phyloP scores from a whole-genome alignment of 164 flowering plant species.

The Berberis thunbergii region DNA sequence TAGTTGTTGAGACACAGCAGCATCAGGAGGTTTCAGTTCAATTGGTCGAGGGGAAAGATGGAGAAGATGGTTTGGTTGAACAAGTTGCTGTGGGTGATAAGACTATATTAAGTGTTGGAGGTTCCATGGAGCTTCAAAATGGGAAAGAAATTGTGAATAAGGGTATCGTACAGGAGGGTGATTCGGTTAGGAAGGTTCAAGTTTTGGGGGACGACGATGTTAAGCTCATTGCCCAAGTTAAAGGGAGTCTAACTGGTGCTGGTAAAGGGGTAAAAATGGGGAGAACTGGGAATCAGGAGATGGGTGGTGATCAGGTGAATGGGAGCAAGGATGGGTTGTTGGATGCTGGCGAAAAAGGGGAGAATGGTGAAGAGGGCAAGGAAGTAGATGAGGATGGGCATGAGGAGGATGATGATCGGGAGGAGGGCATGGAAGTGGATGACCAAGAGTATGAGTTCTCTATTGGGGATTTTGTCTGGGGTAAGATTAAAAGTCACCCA shows the following conservation, averaged over 20 bases:
- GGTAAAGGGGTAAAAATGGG: neutral
- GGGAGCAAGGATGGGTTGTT: neutral
- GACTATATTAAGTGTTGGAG: too few species aligned
- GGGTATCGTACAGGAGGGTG: neutral
- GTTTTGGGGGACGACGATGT: neutral
- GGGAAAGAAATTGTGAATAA: neutral
- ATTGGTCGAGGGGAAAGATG: neutral
- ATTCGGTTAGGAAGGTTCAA: neutral
- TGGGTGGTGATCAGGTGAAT: neutral
- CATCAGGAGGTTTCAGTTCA: neutral
- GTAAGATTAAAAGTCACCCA: conserved; percentile 57
- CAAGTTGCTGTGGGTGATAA: neutral
- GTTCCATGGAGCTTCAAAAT: too few species aligned
- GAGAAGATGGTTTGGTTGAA: neutral
- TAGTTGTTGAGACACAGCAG: neutral
- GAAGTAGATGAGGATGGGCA: conserved; percentile 5
- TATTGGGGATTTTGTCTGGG: conserved; percentile 87
- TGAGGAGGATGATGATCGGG: conserved; percentile 1
- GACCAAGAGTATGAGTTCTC: conserved; percentile 15
- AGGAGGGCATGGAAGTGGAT: conserved; percentile 4
- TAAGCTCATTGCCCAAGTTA: neutral
- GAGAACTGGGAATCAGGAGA: too few species aligned
- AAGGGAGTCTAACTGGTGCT: too few species aligned
- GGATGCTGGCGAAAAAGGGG: neutral
- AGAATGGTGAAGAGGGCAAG: conserved; percentile 4